phyloP scores from a whole-genome alignment of 139 green algal genomes.

The Pseudopediastrum boryanum region DNA sequence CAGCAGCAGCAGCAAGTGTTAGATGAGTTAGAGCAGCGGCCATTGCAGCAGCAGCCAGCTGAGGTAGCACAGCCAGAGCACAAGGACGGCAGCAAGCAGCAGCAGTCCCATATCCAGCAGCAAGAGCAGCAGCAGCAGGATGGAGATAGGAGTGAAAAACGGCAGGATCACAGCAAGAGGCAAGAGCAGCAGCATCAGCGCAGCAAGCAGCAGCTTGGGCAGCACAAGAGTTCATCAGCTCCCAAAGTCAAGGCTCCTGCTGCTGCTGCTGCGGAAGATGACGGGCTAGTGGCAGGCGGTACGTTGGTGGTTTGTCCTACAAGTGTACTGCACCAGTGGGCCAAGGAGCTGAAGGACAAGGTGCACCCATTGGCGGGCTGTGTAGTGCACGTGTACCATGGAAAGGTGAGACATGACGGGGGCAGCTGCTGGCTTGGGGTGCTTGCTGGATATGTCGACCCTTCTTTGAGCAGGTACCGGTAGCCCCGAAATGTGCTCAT shows the following conservation, averaged over 20 bases:
- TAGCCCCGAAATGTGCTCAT: too few species aligned
- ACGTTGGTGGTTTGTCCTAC: constrained; percentile 89
- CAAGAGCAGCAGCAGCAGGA: constrained; percentile 6
- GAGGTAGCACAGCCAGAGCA: too few species aligned
- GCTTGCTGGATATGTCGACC: neutral
- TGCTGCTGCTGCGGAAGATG: constrained; percentile 5
- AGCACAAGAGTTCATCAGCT: neutral
- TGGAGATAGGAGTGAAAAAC: neutral
- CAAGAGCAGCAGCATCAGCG: neutral
- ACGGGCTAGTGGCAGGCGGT: constrained; percentile 47
- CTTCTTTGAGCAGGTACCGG: too few species aligned
- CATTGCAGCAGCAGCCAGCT: constrained; percentile 7
- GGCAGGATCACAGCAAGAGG: neutral
- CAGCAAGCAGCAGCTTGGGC: neutral
- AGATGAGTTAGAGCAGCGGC: neutral
- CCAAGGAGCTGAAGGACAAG: constrained; percentile 72
- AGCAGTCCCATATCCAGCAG: constrained; percentile 10
- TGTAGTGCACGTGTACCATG: constrained; percentile 78
- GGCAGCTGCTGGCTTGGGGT: neutral
- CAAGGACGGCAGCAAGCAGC: too few species aligned
- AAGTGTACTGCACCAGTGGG: constrained; percentile 90
- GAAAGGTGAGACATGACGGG: constrained; percentile 50
- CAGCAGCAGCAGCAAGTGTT: constrained; percentile 21
- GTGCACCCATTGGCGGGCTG: constrained; percentile 52
- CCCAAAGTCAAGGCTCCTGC: neutral